Evolutionary conservation across 306 rosid genomes (phyloP).

Genomic region (Sicyos edulis): DNA sequence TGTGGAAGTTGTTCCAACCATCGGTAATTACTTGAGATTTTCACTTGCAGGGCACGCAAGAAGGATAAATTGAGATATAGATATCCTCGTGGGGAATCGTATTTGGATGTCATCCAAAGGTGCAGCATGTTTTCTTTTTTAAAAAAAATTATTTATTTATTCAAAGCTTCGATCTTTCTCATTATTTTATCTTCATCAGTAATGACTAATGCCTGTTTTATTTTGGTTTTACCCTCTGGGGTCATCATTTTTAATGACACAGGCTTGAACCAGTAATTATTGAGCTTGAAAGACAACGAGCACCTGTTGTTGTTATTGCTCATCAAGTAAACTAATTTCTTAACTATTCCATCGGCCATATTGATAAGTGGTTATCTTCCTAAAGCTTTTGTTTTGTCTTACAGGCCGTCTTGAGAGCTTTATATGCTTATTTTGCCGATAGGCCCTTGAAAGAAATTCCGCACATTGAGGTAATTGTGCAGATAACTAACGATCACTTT

Average conservation of each 20-base stretch:
- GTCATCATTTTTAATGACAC: conserved; percentile 25
- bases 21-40: background rate
- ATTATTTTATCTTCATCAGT: background rate
- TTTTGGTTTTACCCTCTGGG: background rate
- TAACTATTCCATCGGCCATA: background rate
- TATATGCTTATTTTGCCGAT: conserved; percentile 95
- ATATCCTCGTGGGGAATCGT: conserved; percentile 98
- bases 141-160: conserved; percentile 1
- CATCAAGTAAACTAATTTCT: conserved; percentile 59
- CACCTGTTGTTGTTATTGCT: conserved; percentile 95
- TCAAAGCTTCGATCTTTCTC: background rate
- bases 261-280: conserved; percentile 98
- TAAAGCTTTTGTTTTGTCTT: conserved; percentile 21
- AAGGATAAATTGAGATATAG: conserved; percentile 96
- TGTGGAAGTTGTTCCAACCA: background rate
- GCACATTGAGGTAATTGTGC: conserved; percentile 70
- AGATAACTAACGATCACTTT: background rate
- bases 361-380: conserved; percentile 18
- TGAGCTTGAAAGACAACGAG: conserved; percentile 96
- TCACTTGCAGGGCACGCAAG: conserved; percentile 60
- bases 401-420: conserved; percentile 96
- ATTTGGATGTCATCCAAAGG: conserved; percentile 98
- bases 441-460: conserved; percentile 94
- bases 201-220: background rate
- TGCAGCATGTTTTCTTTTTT: too few relatives aligned